Percentiles rank a stretch among this genome's conserved stretches.
phyloP scores from a whole-genome alignment of 768 basidiomycete species.

The Boletus vinaceobasis region DNA sequence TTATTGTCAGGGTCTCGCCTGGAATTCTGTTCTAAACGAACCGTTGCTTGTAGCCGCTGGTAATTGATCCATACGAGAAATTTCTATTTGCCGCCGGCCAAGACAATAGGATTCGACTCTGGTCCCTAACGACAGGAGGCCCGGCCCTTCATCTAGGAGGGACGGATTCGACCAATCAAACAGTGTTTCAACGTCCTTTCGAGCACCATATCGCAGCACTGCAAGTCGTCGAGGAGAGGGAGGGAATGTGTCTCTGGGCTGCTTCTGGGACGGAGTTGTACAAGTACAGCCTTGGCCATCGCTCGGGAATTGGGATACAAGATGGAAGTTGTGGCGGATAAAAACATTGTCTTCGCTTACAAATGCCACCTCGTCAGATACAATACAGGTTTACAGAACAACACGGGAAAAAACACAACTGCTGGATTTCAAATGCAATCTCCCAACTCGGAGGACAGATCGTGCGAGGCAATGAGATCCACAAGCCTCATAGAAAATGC shows the following conservation, averaged over 20 bases:
- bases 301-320: slow-evolving; percentile 4
- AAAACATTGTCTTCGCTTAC: neutral
- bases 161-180: neutral
- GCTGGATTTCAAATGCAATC: neutral
- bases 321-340: neutral
- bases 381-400: slow-evolving; percentile 13
- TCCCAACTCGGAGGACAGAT: neutral
- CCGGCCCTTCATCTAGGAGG: slow-evolving; percentile 18
- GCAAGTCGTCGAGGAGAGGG: slow-evolving; percentile 44
- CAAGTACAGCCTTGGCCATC: slow-evolving; percentile 49
- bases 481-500: slow-evolving; percentile 18
- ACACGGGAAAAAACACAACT: neutral
- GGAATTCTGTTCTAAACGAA: slow-evolving; percentile 1
- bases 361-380: neutral
- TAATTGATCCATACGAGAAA: slow-evolving; percentile 51
- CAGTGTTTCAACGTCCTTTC: slow-evolving; percentile 37
- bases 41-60: slow-evolving; percentile 49
- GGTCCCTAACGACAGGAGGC: slow-evolving; percentile 61
- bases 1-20: neutral
- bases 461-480: slow-evolving; percentile 10
- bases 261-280: slow-evolving; percentile 44
- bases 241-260: slow-evolving; percentile 50
- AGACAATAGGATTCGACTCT: slow-evolving; percentile 60
- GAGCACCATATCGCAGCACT: slow-evolving; percentile 42
- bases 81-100: slow-evolving; percentile 69